Base-by-base conservation (phyloP, 371 early-diverging fungal genomes). In the Mucor velutinosus region DNA sequence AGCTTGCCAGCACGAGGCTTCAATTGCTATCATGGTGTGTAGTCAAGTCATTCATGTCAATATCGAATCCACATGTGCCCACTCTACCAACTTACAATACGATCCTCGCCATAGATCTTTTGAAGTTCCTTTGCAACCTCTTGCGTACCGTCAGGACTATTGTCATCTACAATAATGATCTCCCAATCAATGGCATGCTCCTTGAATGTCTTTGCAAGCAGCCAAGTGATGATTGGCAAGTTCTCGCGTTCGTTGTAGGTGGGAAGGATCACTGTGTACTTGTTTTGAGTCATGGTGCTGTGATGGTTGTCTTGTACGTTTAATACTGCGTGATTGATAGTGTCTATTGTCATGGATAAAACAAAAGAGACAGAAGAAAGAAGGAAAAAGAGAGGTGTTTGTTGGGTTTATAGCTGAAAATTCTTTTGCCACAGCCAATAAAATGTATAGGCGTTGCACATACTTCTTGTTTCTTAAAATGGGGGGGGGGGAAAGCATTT, bases 241-340 rank as follows among this genome's bases (percentile, higher is more conserved):
- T 99, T 99, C 72, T 97, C 93, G 66, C 95, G 90, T 81, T 99
- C 99, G 76, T 99, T 99, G 85, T 99, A 99, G 41, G 99, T 99
- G 33, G 99, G 99, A 37, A 99, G 82, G 43, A 98, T 88, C 12
- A 98, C 96, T 14, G 95, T 94, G 78, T 96, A 97, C 68, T 88
- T 87, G 74, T 87, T 77, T 60, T 66, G 66, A 12, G 80, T 73
- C 77, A 78, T 78, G 23, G 0, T 37, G 37, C 14, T 37, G 37
- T 49, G 71, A n/a, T 56, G 14, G 41, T 11, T 53, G n/a, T 74
- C 76, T 62, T 76, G 77, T 63, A 76, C 73, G 61, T 71, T 73
- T n/a, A 82, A 71, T 21, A 82, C 62, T 55, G 82, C 81, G 77
- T 84, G 79, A 62, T 73, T 66, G 25, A 39, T 21, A 7, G 8